Evolutionary conservation across 441 rosid genomes (phyloP), one percentile per base, ranked within the genome.

Genomic region (Pelargonium citronellum): DNA sequence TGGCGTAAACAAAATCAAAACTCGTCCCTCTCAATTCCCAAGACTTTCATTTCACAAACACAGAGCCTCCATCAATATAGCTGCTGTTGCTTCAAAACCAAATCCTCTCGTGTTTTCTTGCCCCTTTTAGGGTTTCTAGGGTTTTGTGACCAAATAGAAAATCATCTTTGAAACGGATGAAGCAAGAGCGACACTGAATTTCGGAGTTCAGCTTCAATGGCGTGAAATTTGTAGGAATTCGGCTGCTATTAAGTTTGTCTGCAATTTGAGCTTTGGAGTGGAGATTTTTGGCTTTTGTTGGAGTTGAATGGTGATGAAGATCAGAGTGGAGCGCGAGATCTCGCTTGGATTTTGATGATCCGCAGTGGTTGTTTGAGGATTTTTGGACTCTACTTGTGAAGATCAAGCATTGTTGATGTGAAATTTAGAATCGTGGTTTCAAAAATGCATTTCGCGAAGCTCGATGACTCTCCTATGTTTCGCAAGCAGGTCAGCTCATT

Each of bases 401-500:
- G 87, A 78, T 68, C 74, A 74, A 62, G 81, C 72, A 65, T 66
- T 83, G 86, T 55, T 64, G 78, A 78, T 73, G 84, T 85, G 91
- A 60, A 60, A 60, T 60, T 60, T 9, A 17, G 34, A 22, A 22
- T 60, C 19, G 55, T 44, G 69, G 77, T 61, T 47, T 80, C 71
- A 30, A 85, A 74, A 74, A 96, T 96, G 99, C 91, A 84, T 85
- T 96, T 96, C 86, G 71, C 94, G 3, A 96, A 91, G 93, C 98
- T 96, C 81, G 99, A 96, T 75, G 99, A 96, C 88, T 96, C 99
- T 80, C 98, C 99, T 76, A 96, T 96, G 99, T 93, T 96, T 77
- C 97, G 99, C 73, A 93, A 93, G 83, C 99, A 93, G 97, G 98
- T 92, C 73, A 0, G 65, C 51, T 19, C 69, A 71, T 66, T 78